Percentiles rank a stretch among this genome's conserved stretches.
Evolutionary conservation across 2,329 filamentous ascomycete genomes (phyloP).

Genomic region (Chaetomiaceae sp.): DNA sequence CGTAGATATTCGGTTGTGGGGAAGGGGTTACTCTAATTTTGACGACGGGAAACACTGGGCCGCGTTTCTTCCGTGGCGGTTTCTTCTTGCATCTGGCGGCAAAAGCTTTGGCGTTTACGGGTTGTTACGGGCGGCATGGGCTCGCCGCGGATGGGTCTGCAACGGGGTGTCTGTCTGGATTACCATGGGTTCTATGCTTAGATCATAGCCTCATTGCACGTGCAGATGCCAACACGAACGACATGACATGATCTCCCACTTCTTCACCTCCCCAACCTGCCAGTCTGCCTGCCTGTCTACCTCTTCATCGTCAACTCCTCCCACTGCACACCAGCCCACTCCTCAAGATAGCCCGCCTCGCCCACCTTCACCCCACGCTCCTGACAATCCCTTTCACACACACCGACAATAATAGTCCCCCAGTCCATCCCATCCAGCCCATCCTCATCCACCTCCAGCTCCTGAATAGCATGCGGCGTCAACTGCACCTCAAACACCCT

Average conservation of each 20-base stretch:
- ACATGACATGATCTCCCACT: constrained; percentile 15
- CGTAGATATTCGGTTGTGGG: constrained; percentile 35
- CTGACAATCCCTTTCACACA: constrained; percentile 76
- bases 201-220: constrained; percentile 20
- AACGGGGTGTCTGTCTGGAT: constrained; percentile 17
- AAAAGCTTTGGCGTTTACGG: constrained; percentile 30
- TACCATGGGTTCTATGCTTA: constrained; percentile 20
- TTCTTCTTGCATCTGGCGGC: constrained; percentile 28
- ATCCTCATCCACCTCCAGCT: constrained; percentile 74
- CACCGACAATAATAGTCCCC: constrained; percentile 85
- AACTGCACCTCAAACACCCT: constrained; percentile 90
- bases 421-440: constrained; percentile 90
- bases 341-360: constrained; percentile 76
- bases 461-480: constrained; percentile 82
- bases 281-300: constrained; percentile 25
- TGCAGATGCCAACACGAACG: constrained; percentile 22
- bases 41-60: constrained; percentile 12
- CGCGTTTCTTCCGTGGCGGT: constrained; percentile 13
- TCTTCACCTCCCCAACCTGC: not conserved
- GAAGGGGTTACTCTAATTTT: constrained; percentile 8
- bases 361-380: constrained; percentile 54
- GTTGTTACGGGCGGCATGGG: constrained; percentile 22
- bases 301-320: constrained; percentile 59
- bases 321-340: constrained; percentile 99
- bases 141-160: constrained; percentile 19